These are phyloP conservation scores for Ceratobasidium theobromae DNA, from an alignment of 1,284 basidiomycete genomes.

Conservation along the genomic window DNA sequence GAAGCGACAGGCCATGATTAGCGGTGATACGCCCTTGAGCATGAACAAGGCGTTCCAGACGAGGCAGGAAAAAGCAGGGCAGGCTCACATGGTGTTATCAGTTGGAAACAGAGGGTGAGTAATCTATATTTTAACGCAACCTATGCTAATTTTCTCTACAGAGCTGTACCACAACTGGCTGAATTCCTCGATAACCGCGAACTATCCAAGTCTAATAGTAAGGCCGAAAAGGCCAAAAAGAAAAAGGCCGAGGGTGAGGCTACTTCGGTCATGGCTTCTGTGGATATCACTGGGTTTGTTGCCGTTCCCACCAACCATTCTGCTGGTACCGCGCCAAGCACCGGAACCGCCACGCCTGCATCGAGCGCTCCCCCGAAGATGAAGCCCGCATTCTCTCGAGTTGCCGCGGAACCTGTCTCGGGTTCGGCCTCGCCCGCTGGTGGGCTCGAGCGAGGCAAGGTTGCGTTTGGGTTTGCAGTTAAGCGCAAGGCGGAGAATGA, in stretches of 20 bases:
- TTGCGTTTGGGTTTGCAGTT: constrained; percentile 70
- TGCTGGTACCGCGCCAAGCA: constrained; percentile 50
- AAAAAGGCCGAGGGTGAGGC: constrained; percentile 69
- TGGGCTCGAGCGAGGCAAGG: constrained; percentile 66
- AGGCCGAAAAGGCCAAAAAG: constrained; percentile 66
- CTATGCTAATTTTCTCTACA: constrained; percentile 42
- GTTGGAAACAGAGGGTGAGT: constrained; percentile 90
- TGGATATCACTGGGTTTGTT: constrained; percentile 63
- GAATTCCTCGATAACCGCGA: constrained; percentile 78
- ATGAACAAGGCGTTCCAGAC: constrained; percentile 90
- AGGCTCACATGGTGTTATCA: constrained; percentile 90
- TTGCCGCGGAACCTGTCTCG: constrained; percentile 48
- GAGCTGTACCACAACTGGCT: constrained; percentile 75
- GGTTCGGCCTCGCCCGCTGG: constrained; percentile 48
- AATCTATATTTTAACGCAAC: constrained; percentile 18
- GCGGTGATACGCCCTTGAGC: constrained; percentile 88
- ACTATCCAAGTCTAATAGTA: constrained; percentile 64
- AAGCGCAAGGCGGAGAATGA: constrained; percentile 77
- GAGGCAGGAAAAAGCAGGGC: constrained; percentile 87
- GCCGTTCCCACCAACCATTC: constrained; percentile 57
- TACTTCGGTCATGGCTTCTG: constrained; percentile 46
- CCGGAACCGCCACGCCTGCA: constrained; percentile 48
- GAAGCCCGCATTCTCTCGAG: constrained; percentile 73
- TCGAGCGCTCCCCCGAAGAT: constrained; percentile 53
- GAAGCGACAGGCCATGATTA: constrained; percentile 86